Evolutionary conservation across 208 protist species (phyloP).

Genomic region (Lotmaria passim): DNA sequence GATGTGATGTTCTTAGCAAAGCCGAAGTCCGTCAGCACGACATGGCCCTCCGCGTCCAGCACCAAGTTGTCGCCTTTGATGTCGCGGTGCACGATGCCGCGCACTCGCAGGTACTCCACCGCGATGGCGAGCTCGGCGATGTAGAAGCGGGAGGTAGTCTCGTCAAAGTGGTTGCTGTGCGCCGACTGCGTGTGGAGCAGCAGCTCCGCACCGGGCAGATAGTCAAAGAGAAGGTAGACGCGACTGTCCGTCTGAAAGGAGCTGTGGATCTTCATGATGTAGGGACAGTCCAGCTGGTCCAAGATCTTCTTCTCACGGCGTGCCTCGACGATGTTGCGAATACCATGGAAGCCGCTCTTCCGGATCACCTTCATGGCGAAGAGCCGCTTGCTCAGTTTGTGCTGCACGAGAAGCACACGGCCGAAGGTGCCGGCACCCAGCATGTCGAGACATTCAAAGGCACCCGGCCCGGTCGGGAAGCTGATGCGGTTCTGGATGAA

Average conservation of each 20-base stretch:
- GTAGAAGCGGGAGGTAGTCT: conserved; percentile 83
- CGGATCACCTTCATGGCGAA: conserved; percentile 84
- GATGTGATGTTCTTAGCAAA: conserved; percentile 72
- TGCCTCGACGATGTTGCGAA: conserved; percentile 66
- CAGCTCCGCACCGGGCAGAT: conserved; percentile 94
- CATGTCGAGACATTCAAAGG: conserved; percentile 64
- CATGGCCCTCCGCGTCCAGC: conserved; percentile 77
- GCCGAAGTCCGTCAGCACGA: conserved; percentile 87
- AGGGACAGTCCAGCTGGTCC: conserved; percentile 74
- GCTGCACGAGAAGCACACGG: conserved; percentile 72
- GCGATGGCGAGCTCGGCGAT: conserved; percentile 90
- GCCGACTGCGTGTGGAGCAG: conserved; percentile 87
- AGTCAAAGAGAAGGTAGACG: conserved; percentile 93
- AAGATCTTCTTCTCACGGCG: conserved; percentile 79
- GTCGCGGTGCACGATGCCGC: conserved; percentile 85
- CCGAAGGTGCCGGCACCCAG: conserved; percentile 81
- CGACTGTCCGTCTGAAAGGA: conserved; percentile 86
- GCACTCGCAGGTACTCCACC: conserved; percentile 79
- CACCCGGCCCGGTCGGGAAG: conserved; percentile 42
- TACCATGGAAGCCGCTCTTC: conserved; percentile 55
- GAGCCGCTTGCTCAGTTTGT: conserved; percentile 53
- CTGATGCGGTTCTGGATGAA: conserved; percentile 54
- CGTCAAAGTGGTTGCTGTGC: conserved; percentile 54
- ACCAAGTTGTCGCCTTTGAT: conserved; percentile 92
- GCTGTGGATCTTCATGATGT: conserved; percentile 85